These are phyloP conservation scores for Amanita polypyramis DNA, from an alignment of 768 basidiomycete genomes.

Conservation along the genomic window DNA sequence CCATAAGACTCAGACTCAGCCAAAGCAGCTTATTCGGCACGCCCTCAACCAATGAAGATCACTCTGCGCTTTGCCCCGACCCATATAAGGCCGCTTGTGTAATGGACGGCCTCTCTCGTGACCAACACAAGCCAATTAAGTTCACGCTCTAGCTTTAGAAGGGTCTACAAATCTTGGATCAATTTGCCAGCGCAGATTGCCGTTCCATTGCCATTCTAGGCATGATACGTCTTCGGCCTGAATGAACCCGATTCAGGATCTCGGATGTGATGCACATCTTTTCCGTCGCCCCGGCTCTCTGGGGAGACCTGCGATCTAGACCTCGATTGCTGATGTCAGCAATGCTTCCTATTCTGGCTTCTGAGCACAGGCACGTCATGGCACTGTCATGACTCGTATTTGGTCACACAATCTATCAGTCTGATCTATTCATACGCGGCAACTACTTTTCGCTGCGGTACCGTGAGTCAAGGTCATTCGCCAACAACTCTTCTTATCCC, in stretches of 20 bases:
- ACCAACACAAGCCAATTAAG: background rate
- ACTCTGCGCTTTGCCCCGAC: slow-evolving; percentile 13
- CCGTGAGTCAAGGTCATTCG: slow-evolving; percentile 4
- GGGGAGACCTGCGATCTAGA: slow-evolving; percentile 21
- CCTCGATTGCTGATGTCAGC: slow-evolving; percentile 10
- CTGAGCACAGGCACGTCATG: slow-evolving; percentile 15
- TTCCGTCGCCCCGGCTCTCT: slow-evolving; percentile 22
- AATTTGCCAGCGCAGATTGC: slow-evolving; percentile 20
- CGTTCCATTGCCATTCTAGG: slow-evolving; percentile 18
- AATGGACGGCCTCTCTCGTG: slow-evolving; percentile 4
- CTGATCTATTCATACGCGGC: slow-evolving; percentile 7
- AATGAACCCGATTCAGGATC: slow-evolving; percentile 20
- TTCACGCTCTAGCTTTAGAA: slow-evolving; percentile 9
- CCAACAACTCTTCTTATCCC: background rate
- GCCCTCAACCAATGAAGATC: slow-evolving; percentile 6
- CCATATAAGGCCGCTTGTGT: slow-evolving; percentile 10
- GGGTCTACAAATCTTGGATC: slow-evolving; percentile 6
- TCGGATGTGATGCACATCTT: slow-evolving; percentile 19
- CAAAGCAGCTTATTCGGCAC: slow-evolving; percentile 33
- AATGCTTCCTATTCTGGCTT: slow-evolving; percentile 4
- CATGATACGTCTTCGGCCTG: slow-evolving; percentile 16
- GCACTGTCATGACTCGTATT: slow-evolving; percentile 6
- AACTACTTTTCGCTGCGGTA: slow-evolving; percentile 9
- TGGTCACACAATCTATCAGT: slow-evolving; percentile 14
- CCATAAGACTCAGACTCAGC: slow-evolving; percentile 23